Evolutionary conservation across 1,284 basidiomycete species (phyloP), one percentile per base, ranked within the genome.

Genomic region (Sphaerobolus stellatus): DNA sequence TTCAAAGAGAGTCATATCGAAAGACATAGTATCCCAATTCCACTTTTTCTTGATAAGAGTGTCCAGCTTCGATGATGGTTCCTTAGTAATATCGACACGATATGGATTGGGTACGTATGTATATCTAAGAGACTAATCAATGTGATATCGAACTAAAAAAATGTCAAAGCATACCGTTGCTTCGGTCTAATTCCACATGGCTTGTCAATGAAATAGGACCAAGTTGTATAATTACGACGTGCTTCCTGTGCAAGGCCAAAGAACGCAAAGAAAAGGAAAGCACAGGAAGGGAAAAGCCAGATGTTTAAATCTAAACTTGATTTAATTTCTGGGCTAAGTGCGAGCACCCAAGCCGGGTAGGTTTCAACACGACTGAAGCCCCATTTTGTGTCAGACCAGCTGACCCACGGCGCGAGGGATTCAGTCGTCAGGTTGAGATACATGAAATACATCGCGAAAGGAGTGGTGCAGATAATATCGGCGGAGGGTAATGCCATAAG

Each of bases 351-450:
- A 16, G 20, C 25, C 29, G 54, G 68, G 30, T 66, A 65, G 28
- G 65, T 60, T 14, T 61, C 73, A 16, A 80, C 66, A n/a, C 67
- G 70, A 8, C 47, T 59, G 53, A 61, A 71, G 41, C 74, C 56
- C 29, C 38, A 48, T 56, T 68, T 61, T 30, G 76, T 61, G 58
- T 62, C 49, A 0, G 56, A 57, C 71, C 70, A 73, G 13, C 59
- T 63, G 22, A 56, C 59, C 57, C 67, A 73, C 0, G 68, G 64
- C 1, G n/a, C n/a, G n/a, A 57, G 49, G 2, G 71, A 45, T 2
- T 63, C 58, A 52, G 65, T 27, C 18, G 64, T 29, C 14, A 69
- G 45, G 50, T 68, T 57, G 13, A 24, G 52, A 28, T 30, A 53
- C 29, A 56, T 45, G 47, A 38, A 56, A 49, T 48, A 56, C 33